Evolutionary conservation across 2,329 filamentous ascomycete genomes (phyloP), one percentile per base, ranked within the genome.

Genomic region (Diaporthe velutina): DNA sequence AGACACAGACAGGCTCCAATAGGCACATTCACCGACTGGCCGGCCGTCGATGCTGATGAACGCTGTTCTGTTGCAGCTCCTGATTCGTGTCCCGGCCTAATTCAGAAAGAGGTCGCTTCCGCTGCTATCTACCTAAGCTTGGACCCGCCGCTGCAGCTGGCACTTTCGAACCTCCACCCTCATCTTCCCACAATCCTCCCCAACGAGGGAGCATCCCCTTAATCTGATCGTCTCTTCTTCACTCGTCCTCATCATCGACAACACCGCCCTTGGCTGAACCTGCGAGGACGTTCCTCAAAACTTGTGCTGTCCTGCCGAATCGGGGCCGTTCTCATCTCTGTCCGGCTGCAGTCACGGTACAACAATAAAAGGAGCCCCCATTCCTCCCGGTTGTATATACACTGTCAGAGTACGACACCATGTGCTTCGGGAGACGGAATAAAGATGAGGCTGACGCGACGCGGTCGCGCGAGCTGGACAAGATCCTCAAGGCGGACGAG

Each of bases 401-500:
- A 35, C 64, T 33, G 30, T 67, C 64, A 38, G 64, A 58, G 40
- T 35, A 48, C 75, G 70, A 67, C 80, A 86, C 77, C 75, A 93
- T 93, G 92, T 72, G 70, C 50, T 93, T 93, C 83, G 90, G 91
- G 76, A 84, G 85, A 77, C 86, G 90, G 78, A 86, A 87, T 74
- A 87, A 86, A 79, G 84, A 86, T 77, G 86, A 87, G 79, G 86
- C 85, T 79, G 87, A 86, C 78, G 83, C 83, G 35, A 86, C 88
- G 76, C 90, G 90, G 80, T 92, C 91, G 76, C 87, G 90, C 82
- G 95, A 97, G 83, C 95, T 99, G 79, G 97, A 99, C 82, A 94
- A 93, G 85, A 87, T 91, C 80, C 91, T 99, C 80, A 93, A 94
- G 76, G 90, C 92, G 79, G 97, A 98, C 86, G 95, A 96, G 87